These are phyloP conservation scores for Saccharomyces hybrid DNA, from an alignment of 1,139 yeast genomes.

Conservation along the genomic window DNA sequence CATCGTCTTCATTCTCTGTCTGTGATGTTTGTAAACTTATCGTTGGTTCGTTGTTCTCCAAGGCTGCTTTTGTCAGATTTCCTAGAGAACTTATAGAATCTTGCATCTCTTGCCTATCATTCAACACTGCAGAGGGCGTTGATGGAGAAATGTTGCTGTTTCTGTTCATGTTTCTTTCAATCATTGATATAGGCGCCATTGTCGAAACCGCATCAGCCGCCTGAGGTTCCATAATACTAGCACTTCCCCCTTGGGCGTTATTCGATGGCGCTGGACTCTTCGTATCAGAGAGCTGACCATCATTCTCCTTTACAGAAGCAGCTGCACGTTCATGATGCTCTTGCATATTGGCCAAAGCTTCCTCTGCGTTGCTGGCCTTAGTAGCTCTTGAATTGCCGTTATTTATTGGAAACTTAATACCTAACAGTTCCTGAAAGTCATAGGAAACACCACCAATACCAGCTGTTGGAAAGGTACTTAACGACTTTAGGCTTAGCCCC, in stretches of 20 bases:
- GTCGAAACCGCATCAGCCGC: not conserved
- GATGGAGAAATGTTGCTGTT: not conserved
- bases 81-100: not conserved
- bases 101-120: not conserved
- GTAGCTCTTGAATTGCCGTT: conserved; percentile 14
- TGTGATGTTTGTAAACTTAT: not conserved
- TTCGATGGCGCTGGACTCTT: not conserved
- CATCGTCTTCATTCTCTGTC: not conserved
- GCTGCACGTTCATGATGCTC: conserved; percentile 21
- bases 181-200: not conserved
- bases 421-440: conserved; percentile 31
- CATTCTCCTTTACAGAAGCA: conserved; percentile 1
- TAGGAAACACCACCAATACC: conserved; percentile 33
- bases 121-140: not conserved
- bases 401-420: conserved; percentile 18
- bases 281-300: not conserved
- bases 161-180: not conserved
- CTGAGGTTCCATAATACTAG: not conserved
- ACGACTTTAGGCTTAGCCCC: conserved; percentile 20
- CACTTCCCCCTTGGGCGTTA: not conserved
- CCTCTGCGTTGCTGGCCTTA: conserved; percentile 25
- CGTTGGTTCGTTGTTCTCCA: not conserved
- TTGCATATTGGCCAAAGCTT: conserved; percentile 27
- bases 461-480: conserved; percentile 29
- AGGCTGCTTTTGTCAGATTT: not conserved